Base-by-base conservation (phyloP, 306 rosid genomes). In the Gynostemma pentaphyllum region DNA sequence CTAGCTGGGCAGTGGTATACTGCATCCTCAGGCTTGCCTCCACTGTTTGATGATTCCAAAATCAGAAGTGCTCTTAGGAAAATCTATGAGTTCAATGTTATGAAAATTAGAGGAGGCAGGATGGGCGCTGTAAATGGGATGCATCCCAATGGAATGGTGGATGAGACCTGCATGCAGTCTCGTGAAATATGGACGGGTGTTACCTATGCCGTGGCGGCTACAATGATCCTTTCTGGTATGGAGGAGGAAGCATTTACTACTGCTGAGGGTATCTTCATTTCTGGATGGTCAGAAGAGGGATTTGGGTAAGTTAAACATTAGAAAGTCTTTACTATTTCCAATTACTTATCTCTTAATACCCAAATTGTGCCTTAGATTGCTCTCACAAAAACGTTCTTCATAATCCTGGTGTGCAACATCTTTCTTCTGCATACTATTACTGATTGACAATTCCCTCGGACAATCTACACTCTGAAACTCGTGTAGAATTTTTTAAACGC, bases 61-160 rank as follows among this genome's bases (percentile, higher is more conserved):
- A 75, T 86, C 71, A 80, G 53, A 80, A 88, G 95, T 81, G 50
- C 96, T 48, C 92, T 92, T 11, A 80, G 72, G 66, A 88, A 86
- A 72, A 85, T 92, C 64, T 92, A 51, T 53, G 95, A 92, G 71
- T 92, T 84, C 83, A 92, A 92, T 56, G 96, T 92, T 52, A 88
- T 92, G 99, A 92, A 84, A 75, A 64, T 88, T 53, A 86, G 72
- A 76, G 99, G 99, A 39, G 99, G 99, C 27, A 81, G 80, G 54
- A 88, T 88, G 96, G 99, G 99, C 51, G 99, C 99, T 53, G 96
- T 92, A 42, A 92, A 92, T 70, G 99, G 99, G 23, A 92, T 92
- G 99, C 90, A 86, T 65, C 96, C 99, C 15, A 81, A 66, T 51
- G 99, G 96, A 39, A 86, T 74, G 83, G 96, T 92, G 70, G 99